Percentiles rank a stretch among this genome's conserved stretches.
phyloP scores from a whole-genome alignment of 208 protist genomes.

The Leishmania gerbilli region DNA sequence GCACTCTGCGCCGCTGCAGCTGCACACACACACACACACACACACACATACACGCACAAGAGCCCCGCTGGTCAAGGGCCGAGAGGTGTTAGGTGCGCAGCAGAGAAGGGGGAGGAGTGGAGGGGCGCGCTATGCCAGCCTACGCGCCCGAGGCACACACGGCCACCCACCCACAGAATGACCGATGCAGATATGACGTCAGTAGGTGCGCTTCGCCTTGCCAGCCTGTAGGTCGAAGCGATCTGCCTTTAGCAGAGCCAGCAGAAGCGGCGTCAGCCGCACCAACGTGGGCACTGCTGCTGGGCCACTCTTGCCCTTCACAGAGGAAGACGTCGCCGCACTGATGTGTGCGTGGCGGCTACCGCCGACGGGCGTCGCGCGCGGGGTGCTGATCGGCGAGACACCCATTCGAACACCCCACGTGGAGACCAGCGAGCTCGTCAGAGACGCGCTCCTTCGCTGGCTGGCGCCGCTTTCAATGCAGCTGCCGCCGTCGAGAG shows the following conservation, averaged over 20 bases:
- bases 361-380: constrained; percentile 1
- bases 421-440: not conserved
- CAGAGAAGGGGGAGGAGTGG: constrained; percentile 15
- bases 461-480: not conserved
- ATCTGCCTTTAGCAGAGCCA: constrained; percentile 19
- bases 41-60: too few relatives aligned
- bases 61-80: too few relatives aligned
- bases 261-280: constrained; percentile 10
- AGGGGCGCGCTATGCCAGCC: not conserved
- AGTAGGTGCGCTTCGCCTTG: constrained; percentile 15
- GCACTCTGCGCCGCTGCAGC: too few relatives aligned
- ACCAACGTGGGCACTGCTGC: constrained; percentile 5
- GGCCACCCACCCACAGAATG: not conserved
- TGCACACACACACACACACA: too few relatives aligned
- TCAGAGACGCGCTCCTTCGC: not conserved
- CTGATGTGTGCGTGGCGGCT: not conserved
- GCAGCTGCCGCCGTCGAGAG: not conserved
- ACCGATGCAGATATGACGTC: not conserved
- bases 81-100: not conserved
- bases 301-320: not conserved
- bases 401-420: constrained; percentile 8
- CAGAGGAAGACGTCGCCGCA: not conserved
- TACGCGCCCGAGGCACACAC: not conserved
- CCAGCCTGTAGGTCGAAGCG: constrained; percentile 22
- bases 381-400: constrained; percentile 12